A percentile compares a stretch with the other conserved stretches of the same genome.
Evolutionary conservation across 179 eudicot genomes (phyloP).

Genomic region (Vitellaria paradoxa): DNA sequence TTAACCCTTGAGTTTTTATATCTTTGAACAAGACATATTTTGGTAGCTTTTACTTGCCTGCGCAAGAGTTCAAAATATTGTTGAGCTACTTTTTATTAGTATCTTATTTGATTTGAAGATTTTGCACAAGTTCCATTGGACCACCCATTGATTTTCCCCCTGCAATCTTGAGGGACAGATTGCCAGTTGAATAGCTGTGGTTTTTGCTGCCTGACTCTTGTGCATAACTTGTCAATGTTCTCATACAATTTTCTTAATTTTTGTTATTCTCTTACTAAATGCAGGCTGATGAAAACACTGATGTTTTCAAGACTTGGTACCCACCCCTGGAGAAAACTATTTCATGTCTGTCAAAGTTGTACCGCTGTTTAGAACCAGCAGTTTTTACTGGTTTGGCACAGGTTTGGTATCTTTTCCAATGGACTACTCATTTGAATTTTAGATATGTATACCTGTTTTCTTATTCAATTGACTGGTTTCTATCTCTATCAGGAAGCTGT

Average conservation of each 20-base stretch:
- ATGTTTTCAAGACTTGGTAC: conserved; percentile 75
- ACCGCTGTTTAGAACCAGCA: conserved; percentile 73
- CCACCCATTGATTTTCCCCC: background rate
- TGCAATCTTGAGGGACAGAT: background rate
- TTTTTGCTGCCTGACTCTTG: background rate
- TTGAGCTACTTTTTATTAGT: background rate
- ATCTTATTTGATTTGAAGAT: background rate
- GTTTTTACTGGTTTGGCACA: conserved; percentile 99
- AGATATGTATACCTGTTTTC: conserved; percentile 6
- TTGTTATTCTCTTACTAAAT: background rate
- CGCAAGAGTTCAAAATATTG: background rate
- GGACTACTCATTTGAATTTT: background rate
- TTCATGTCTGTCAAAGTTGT: conserved; percentile 79
- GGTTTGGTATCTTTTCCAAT: conserved; percentile 37
- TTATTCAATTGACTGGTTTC: conserved; percentile 17
- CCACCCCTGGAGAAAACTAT: conserved; percentile 92
- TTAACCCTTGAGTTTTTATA: no score
- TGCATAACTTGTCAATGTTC: background rate
- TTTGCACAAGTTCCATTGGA: background rate
- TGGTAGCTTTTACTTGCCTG: background rate
- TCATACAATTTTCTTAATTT: background rate
- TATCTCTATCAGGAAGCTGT: conserved; percentile 77
- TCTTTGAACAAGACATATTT: background rate
- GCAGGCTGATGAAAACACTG: conserved; percentile 69
- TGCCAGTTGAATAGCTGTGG: background rate